Conservation (phyloP, 2,329 filamentous ascomycete genomes). For the Diaporthe sp. region DNA sequence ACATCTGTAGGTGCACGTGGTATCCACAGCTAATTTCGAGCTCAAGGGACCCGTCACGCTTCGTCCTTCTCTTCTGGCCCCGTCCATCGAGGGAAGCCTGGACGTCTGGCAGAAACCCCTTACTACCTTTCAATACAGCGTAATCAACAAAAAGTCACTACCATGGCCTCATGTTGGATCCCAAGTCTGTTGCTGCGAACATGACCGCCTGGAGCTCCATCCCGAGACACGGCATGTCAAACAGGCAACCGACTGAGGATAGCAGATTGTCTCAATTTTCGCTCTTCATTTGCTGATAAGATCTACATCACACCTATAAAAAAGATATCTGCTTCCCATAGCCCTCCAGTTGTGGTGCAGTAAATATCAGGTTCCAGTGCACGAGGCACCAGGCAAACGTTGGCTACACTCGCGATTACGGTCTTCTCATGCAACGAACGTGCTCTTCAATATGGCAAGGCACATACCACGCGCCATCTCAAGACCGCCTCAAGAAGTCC, state of each 20-base stretch:
- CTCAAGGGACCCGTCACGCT: background rate
- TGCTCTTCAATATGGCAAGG: background rate
- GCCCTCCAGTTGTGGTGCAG: background rate
- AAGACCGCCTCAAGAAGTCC: constrained; percentile 42
- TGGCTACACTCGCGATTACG: too few species aligned
- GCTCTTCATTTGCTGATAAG: background rate
- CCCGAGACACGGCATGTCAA: too few species aligned
- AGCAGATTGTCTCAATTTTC: too few species aligned
- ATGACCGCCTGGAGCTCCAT: background rate
- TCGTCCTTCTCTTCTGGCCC: background rate
- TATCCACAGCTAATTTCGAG: background rate
- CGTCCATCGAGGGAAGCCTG: background rate
- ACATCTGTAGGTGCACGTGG: background rate
- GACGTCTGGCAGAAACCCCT: background rate
- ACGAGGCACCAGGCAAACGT: background rate
- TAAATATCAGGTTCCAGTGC: background rate
- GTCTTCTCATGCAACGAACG: background rate
- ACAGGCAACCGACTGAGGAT: too few species aligned
- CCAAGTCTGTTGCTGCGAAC: background rate
- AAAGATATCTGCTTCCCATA: too few species aligned
- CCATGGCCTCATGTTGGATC: background rate
- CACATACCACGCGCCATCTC: background rate
- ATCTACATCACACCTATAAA: too few species aligned
- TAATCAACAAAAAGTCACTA: background rate
- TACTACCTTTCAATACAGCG: background rate